These are phyloP conservation scores for Nemophila menziesii DNA, from an alignment of 257 asterid species.

Conservation along the genomic window DNA sequence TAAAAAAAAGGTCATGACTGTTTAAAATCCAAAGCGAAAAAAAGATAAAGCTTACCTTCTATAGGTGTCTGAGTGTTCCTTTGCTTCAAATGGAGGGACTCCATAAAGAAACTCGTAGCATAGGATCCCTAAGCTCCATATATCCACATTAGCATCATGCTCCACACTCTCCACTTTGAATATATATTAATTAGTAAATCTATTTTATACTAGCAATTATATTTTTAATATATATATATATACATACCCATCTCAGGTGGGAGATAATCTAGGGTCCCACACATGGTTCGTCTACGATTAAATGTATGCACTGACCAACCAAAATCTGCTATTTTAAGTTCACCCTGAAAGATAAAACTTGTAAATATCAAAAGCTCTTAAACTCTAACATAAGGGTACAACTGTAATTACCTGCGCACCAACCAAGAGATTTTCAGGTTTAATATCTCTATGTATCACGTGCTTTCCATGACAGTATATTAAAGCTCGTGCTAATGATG, in stretches of 20 bases:
- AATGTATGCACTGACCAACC: slow-evolving; percentile 99
- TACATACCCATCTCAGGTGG: slow-evolving; percentile 98
- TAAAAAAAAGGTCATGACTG: not conserved
- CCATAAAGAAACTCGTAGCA: slow-evolving; percentile 96
- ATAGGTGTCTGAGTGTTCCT: slow-evolving; percentile 90
- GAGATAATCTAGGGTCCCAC: slow-evolving; percentile 95
- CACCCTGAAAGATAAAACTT: slow-evolving; percentile 46
- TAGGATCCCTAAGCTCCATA: slow-evolving; percentile 94
- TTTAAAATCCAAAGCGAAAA: not conserved
- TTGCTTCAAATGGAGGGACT: slow-evolving; percentile 89
- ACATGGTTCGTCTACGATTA: slow-evolving; percentile 90
- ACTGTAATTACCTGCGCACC: slow-evolving; percentile 63
- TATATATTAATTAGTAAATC: not conserved
- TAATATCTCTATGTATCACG: slow-evolving; percentile 90
- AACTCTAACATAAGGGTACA: not conserved
- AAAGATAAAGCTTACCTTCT: slow-evolving; percentile 39
- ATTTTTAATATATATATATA: not conserved
- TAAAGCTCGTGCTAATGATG: slow-evolving; percentile 92
- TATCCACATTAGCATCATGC: slow-evolving; percentile 90
- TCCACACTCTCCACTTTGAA: slow-evolving; percentile 83
- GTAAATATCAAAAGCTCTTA: slow-evolving; percentile 1
- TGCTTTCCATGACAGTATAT: slow-evolving; percentile 96
- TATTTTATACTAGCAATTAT: not conserved
- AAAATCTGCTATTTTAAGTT: slow-evolving; percentile 88
- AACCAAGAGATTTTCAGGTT: slow-evolving; percentile 91